phyloP scores from a whole-genome alignment of 257 asterid species.

The Nicotiana tomentosiformis region DNA sequence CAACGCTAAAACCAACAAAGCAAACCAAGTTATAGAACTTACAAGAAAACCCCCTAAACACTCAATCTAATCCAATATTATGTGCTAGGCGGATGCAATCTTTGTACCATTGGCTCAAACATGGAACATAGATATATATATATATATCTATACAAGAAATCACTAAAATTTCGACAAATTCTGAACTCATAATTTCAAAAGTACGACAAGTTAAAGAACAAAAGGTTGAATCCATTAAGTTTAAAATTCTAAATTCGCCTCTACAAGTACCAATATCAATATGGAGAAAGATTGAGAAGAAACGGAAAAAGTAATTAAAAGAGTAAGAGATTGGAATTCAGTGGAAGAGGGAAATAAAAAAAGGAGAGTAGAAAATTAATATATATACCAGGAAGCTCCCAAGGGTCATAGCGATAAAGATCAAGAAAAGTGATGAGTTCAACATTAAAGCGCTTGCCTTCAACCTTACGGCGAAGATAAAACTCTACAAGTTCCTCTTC shows the following conservation, averaged over 20 bases:
- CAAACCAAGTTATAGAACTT: not conserved
- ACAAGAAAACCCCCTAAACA: not conserved
- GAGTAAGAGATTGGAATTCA: too few relatives aligned
- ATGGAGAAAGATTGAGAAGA: not conserved
- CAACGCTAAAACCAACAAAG: constrained; percentile 38
- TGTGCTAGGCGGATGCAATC: not conserved
- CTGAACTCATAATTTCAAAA: not conserved
- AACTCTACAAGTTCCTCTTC: constrained; percentile 96
- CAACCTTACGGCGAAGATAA: constrained; percentile 99
- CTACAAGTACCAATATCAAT: not conserved
- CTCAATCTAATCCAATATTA: not conserved
- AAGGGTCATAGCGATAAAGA: constrained; percentile 97
- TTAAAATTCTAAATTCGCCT: not conserved
- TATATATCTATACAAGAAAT: not conserved
- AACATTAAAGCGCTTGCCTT: constrained; percentile 94
- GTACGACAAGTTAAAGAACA: not conserved
- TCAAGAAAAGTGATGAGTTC: constrained; percentile 90
- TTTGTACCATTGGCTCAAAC: not conserved
- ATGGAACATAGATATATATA: not conserved
- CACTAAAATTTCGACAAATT: not conserved
- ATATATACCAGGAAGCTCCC: constrained; percentile 86
- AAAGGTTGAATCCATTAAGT: too few relatives aligned
- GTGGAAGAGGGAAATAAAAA: not conserved
- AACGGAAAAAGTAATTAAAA: not conserved
- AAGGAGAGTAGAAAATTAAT: not conserved